phyloP scores from a whole-genome alignment of 208 protist species.

The Leishmania gerbilli region DNA sequence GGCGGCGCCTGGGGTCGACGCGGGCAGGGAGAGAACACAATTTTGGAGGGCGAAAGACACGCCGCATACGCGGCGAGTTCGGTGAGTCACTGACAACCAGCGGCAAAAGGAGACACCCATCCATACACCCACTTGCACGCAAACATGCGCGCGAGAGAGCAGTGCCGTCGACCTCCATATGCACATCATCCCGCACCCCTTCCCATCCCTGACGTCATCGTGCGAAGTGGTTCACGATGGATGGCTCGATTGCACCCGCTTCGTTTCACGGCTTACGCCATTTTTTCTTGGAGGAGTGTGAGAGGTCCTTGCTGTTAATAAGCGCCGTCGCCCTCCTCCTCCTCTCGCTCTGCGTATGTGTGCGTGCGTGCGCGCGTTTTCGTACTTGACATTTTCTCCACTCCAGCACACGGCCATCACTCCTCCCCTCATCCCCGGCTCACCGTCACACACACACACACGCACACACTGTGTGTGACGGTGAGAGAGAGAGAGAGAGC shows the following conservation, averaged over 20 bases:
- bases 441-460: background rate
- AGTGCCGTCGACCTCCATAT: background rate
- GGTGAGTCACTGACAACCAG: background rate
- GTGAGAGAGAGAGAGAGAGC: background rate
- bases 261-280: no score
- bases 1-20: background rate
- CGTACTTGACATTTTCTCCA: background rate
- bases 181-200: background rate
- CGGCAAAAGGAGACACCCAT: background rate
- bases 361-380: background rate
- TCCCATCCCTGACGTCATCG: background rate
- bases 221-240: no score
- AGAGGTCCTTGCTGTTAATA: no score
- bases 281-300: no score
- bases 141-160: background rate
- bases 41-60: background rate
- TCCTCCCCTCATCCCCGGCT: background rate
- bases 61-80: background rate
- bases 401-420: background rate
- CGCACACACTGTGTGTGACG: background rate
- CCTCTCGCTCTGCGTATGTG: background rate
- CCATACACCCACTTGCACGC: background rate
- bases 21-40: background rate
- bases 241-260: no score
- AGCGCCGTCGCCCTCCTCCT: no score